Evolutionary conservation across 1,284 basidiomycete species (phyloP), one percentile per base, ranked within the genome.

Genomic region (Puccinia novopanici): DNA sequence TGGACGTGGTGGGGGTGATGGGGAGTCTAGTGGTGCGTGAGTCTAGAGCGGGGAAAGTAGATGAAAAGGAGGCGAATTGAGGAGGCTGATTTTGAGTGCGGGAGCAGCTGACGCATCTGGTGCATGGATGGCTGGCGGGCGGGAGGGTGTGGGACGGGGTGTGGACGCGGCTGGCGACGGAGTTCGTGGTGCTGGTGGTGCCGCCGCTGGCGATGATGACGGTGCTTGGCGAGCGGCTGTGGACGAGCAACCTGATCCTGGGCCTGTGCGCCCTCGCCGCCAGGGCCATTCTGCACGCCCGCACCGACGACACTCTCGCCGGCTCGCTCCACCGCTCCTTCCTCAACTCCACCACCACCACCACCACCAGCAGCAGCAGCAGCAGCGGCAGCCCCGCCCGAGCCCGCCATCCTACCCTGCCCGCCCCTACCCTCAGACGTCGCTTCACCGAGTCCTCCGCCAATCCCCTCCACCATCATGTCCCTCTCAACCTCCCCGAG

Each of bases 131-230:
- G 34, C 10, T 65, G 15, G 34, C 40, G 15, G 13, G 15, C 42
- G 0, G 40, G 3, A 0, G 19, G 65, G 22, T 2, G 3, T 4
- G 4, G 2, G 2, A 27, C 22, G 4, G 15, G 24, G 2, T 63
- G n/a, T 6, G 0, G 3, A 1, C 27, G 48, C 61, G 67, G 6
- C 22, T 70, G 24, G 15, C 17, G 67, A 27, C 30, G n/a, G 45
- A 70, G 10, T 27, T 50, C 24, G 0, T 30, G 3, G 42, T 24
- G 0, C n/a, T 70, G 15, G 45, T 70, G 1, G 13, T 70, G 5
- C 67, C 67, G 0, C n/a, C 50, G n/a, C 67, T 70, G 45, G 45
- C 67, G 3, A 70, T 70, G 45, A 70, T 37, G 24, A 70, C 67
- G n/a, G n/a, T 70, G 2, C 30, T 70, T 4, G 17, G 45, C 45